Base-by-base conservation (phyloP, 495 filamentous ascomycete species). In the Xylaria intraflava region DNA sequence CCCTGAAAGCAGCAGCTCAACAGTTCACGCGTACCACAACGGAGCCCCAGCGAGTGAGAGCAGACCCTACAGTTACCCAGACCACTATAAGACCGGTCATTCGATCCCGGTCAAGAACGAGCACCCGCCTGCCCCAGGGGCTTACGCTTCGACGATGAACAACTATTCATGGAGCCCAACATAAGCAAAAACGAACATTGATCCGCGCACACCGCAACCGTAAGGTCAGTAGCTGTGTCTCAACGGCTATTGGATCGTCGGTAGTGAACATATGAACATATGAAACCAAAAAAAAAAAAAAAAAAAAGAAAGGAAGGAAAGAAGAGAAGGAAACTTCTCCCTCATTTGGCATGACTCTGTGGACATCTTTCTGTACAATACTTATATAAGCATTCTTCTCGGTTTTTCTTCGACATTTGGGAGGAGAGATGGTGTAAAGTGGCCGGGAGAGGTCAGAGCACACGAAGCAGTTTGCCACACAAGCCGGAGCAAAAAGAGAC, bases 41-140 rank as follows among this genome's bases (percentile, higher is more conserved):
- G 62, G 55, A 31, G 51, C 49, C 7, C 14, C 56, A 26, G 49
- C 58, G 19, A 64, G 60, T 56, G 65, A 70, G 35, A 67, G 62
- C 23, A 63, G 72, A 38, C 65, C 73, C 7, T 77, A 77, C 50
- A 61, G 65, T 14, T 75, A 65, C 14, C 65, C 72, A 9, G 63
- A 69, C 16, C 57, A 55, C 12, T 66, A 66, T 42, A 61, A 61
- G 58, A 45, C 49, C 3, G 47, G 55, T 40, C 51, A 51, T 35
- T 41, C 59, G 24, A 42, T 57, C 39, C 44, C 51, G n/a, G 51
- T 55, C 36, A 65, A 66, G 38, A 60, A 48, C 40, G 62, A 66
- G 31, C 63, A 63, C 31, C 63, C 64, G 9, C 58, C 59, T 11
- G 57, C 65, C n/a, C 53, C 64, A 7, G 59, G 57, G 27, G 59